A percentile compares a stretch with the other conserved stretches of the same genome.
Evolutionary conservation across 2,329 filamentous ascomycete genomes (phyloP).

Genomic region (Sporothrix humicola): DNA sequence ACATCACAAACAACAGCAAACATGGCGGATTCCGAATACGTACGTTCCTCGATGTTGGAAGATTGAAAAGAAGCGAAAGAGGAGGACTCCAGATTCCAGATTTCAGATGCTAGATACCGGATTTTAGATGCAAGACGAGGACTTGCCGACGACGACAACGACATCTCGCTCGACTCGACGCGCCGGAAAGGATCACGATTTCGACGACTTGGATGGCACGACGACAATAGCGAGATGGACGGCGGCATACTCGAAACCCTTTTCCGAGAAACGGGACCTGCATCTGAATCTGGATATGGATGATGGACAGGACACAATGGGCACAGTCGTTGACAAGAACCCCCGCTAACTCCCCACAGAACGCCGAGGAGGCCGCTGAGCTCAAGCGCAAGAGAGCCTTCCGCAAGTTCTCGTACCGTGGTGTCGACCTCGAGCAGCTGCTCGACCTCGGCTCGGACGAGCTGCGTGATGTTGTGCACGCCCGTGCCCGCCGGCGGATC

Average conservation of each 20-base stretch:
- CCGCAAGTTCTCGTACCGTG: slow-evolving; percentile 99
- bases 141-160: background rate
- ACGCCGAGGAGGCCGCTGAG: slow-evolving; percentile 79
- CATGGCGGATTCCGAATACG: slow-evolving; percentile 71
- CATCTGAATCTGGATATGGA: background rate
- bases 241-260: background rate
- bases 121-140: background rate
- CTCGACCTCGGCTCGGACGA: slow-evolving; percentile 98
- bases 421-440: slow-evolving; percentile 99
- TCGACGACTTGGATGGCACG: slow-evolving; percentile 4
- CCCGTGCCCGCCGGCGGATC: slow-evolving; percentile 97
- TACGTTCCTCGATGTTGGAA: slow-evolving; percentile 37
- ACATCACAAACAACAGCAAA: slow-evolving; percentile 55
- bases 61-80: slow-evolving; percentile 3
- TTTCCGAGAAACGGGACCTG: background rate
- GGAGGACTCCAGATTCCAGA: background rate
- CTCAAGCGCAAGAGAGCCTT: slow-evolving; percentile 99
- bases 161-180: slow-evolving; percentile 4
- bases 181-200: background rate
- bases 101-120: background rate
- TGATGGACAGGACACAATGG: no score
- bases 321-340: background rate
- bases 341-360: slow-evolving; percentile 27
- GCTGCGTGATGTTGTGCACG: slow-evolving; percentile 99
- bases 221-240: background rate